Base-by-base conservation (phyloP, 768 basidiomycete species). In the Termitomyces bulborhizus region DNA sequence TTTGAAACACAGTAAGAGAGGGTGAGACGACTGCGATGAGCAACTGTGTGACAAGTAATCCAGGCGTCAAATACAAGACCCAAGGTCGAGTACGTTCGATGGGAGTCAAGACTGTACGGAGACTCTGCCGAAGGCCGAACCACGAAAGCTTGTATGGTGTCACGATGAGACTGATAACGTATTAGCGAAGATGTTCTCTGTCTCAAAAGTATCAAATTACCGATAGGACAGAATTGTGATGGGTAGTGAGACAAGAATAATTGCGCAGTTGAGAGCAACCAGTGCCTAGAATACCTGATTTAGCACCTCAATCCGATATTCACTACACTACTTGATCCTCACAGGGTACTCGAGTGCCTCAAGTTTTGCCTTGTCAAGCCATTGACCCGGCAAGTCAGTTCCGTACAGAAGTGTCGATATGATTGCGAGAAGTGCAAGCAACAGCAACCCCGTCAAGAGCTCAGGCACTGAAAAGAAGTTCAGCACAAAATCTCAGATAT, bases 21-120 rank as follows among this genome's bases (percentile, higher is more conserved):
- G 53, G 48, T 63, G 76, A 69, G 36, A 78, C 69, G 45, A 77
- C 63, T 29, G 58, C 60, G 24, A 77, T 76, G 36, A 69, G 47
- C 15, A 80, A 65, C 55, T 80, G 75, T 18, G 86, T 78, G 13
- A 86, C 70, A 55, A 92, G 75, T 6, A 88, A 69, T 1, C 78
- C 90, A 0, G 90, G 90, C 1, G 90, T 91, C 31, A 88, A 61
- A 65, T 90, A 93, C 40, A 93, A 65, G 37, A 84, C 75, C 89
- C 89, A 93, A 2, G 89, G 90, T 9, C 78, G 77, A 32, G 79
- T 76, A 46, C 83, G 81, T 67, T 93, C 90, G 6, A 88, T 88
- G 5, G 88, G 85, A 0, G 90, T 91, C 51, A 92, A 74, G 26
- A 93, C 73, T 55, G 82, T 66, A n/a, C 86, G 84, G 9, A 92